A percentile compares a stretch with the other conserved stretches of the same genome.
Evolutionary conservation across 2,329 filamentous ascomycete genomes (phyloP).

Genomic region (Neonectria punicea): DNA sequence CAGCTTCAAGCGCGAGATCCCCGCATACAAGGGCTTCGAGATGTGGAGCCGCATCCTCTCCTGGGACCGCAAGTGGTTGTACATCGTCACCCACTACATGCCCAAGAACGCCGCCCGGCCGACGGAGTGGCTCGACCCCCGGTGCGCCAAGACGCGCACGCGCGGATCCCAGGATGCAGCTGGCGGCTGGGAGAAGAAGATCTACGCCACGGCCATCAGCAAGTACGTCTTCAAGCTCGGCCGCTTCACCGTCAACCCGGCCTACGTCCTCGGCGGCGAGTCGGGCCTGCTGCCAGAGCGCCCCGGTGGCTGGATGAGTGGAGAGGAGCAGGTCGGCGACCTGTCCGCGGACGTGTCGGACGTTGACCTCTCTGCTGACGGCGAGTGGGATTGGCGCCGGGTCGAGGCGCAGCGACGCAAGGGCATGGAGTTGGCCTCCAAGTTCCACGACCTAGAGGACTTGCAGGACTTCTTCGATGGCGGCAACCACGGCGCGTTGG

Average conservation of each 20-base stretch:
- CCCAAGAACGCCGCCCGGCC: conserved; percentile 68
- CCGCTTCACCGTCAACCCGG: conserved; percentile 84
- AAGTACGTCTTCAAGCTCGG: conserved; percentile 89
- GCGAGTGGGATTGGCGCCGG: conserved; percentile 67
- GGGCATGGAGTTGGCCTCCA: conserved; percentile 64
- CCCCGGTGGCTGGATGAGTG: conserved; percentile 71
- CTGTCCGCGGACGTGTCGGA: conserved; percentile 52
- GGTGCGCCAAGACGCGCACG: conserved; percentile 54
- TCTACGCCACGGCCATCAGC: conserved; percentile 77
- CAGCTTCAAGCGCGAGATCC: conserved; percentile 79
- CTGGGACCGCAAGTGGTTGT: conserved; percentile 88
- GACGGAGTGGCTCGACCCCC: conserved; percentile 61
- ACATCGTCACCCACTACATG: conserved; percentile 79
- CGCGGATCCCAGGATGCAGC: conserved; percentile 51
- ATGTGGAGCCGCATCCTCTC: conserved; percentile 76
- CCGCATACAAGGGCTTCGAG: conserved; percentile 75
- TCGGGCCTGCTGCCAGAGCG: conserved; percentile 79
- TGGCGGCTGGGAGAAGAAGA: conserved; percentile 67
- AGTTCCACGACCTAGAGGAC: conserved; percentile 68
- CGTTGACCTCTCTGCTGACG: conserved; percentile 47
- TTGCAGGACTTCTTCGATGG: conserved; percentile 64
- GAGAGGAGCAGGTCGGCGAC: conserved; percentile 55
- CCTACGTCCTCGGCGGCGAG: conserved; percentile 72
- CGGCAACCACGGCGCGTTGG: conserved; percentile 62
- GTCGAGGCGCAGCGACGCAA: conserved; percentile 65